Evolutionary conservation across 805 yeast genomes (phyloP), one percentile per base, ranked within the genome.

Genomic region (Peterozyma toletana): DNA sequence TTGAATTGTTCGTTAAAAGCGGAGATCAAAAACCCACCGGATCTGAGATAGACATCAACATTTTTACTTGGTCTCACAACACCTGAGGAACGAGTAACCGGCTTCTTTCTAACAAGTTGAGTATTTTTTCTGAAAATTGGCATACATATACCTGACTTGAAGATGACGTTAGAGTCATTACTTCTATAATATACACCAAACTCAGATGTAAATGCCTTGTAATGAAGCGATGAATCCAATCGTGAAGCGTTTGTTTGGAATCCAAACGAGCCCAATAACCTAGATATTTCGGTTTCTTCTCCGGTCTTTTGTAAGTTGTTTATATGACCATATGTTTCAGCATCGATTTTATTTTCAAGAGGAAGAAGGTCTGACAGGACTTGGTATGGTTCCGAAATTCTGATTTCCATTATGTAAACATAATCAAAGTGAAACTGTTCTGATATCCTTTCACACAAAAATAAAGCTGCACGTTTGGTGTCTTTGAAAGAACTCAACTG

Each of bases 11-110:
- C 62, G 47, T 60, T 67, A 53, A 77, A 76, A 3, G 68, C 65
- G 5, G 70, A 71, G 40, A 79, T 62, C 40, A 78, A 48, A 49
- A 65, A 78, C 0, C 83, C 83, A 2, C 79, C 79, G 1, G 75
- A 63, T 49, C 74, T 65, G 46, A 71, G 63, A 48, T 64, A 71
- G 9, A 76, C 62, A 17, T 75, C 79, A 38, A 71, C 51, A 14
- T 52, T 52, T 29, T 58, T 53, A 6, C 44, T 47, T 5, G 29
- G 41, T 5, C 18, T 42, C 11, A 37, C 33, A 5, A 36, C 35
- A 30, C 39, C 45, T 1, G 48, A 14, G 11, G 39, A 14, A 10
- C 13, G 40, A 5, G 35, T 35, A 35, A 42, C 21, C 9, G 40
- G 35, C 33, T 51, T 60, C 48, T 56, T 66, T 49, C 78, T 62